Conservation (phyloP, 2,329 filamentous ascomycete species). For the Stenocarpella maydis region DNA sequence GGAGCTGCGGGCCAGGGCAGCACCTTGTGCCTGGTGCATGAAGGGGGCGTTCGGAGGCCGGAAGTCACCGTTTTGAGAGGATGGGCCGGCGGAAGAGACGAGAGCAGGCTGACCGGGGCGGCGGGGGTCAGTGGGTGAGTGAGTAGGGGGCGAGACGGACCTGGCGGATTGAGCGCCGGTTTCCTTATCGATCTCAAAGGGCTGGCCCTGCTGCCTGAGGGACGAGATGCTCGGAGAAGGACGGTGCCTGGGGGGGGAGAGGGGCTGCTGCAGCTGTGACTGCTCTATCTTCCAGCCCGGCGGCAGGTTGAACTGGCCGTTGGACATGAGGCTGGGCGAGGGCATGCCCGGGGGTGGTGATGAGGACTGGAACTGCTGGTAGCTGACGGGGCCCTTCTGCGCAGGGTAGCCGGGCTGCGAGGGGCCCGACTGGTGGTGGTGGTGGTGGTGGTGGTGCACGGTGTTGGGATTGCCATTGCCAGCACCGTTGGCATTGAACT, state of each 20-base stretch:
- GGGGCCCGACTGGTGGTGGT: slow-evolving; percentile 23
- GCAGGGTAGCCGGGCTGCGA: slow-evolving; percentile 13
- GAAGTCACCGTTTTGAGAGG: slow-evolving; percentile 35
- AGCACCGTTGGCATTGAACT: slow-evolving; percentile 12
- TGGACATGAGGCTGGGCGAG: slow-evolving; percentile 32
- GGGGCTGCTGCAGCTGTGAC: slow-evolving; percentile 61
- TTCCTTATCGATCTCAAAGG: slow-evolving; percentile 60
- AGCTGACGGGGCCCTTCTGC: slow-evolving; percentile 30
- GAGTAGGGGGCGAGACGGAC: slow-evolving; percentile 35
- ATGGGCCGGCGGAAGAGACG: slow-evolving; percentile 18
- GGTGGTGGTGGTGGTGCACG: no score
- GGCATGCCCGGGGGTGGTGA: slow-evolving; percentile 40
- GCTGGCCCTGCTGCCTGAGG: slow-evolving; percentile 43
- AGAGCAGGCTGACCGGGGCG: slow-evolving; percentile 35
- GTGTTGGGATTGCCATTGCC: slow-evolving; percentile 16
- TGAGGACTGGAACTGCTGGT: slow-evolving; percentile 31
- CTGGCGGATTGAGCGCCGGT: slow-evolving; percentile 47
- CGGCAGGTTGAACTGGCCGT: slow-evolving; percentile 50
- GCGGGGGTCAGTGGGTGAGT: slow-evolving; percentile 34
- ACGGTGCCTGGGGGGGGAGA: slow-evolving; percentile 50
- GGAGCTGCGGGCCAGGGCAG: slow-evolving; percentile 30
- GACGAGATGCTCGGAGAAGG: slow-evolving; percentile 42
- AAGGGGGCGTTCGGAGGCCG: slow-evolving; percentile 36
- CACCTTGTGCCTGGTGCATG: slow-evolving; percentile 24
- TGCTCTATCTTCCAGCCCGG: slow-evolving; percentile 63